Evolutionary conservation across 2,329 filamentous ascomycete species (phyloP).

Genomic region (Bipolaris cookei): DNA sequence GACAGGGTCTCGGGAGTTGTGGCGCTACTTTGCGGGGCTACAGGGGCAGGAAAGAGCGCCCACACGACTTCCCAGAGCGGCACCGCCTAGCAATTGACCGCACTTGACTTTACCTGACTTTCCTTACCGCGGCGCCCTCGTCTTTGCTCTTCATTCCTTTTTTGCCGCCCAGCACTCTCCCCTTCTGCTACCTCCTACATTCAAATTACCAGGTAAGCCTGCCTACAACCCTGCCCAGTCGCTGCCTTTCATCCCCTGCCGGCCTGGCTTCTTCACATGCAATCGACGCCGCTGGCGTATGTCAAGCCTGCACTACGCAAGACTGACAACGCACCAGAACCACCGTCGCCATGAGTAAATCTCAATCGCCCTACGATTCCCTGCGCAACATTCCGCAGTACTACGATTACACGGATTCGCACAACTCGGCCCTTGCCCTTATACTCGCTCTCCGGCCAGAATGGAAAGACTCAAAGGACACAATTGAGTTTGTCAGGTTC

Average conservation of each 20-base stretch:
- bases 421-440: constrained; percentile 78
- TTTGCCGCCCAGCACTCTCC: background rate
- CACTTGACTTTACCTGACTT: background rate
- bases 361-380: constrained; percentile 41
- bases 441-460: constrained; percentile 81
- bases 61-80: constrained; percentile 24
- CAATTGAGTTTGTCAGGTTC: constrained; percentile 86
- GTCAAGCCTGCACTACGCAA: constrained; percentile 1
- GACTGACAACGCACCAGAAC: constrained; percentile 15
- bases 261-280: constrained; percentile 15
- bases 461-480: constrained; percentile 76
- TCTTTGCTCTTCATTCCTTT: constrained; percentile 1
- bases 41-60: constrained; percentile 19
- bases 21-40: constrained; percentile 22
- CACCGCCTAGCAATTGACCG: constrained; percentile 6
- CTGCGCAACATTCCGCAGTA: constrained; percentile 70
- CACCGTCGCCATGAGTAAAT: constrained; percentile 32
- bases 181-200: background rate
- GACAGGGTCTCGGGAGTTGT: constrained; percentile 10
- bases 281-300: background rate
- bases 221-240: background rate
- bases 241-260: background rate
- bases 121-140: constrained; percentile 1
- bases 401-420: constrained; percentile 78
- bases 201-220: background rate